phyloP scores from a whole-genome alignment of 768 basidiomycete species.

The Hypsizygus marmoreus region DNA sequence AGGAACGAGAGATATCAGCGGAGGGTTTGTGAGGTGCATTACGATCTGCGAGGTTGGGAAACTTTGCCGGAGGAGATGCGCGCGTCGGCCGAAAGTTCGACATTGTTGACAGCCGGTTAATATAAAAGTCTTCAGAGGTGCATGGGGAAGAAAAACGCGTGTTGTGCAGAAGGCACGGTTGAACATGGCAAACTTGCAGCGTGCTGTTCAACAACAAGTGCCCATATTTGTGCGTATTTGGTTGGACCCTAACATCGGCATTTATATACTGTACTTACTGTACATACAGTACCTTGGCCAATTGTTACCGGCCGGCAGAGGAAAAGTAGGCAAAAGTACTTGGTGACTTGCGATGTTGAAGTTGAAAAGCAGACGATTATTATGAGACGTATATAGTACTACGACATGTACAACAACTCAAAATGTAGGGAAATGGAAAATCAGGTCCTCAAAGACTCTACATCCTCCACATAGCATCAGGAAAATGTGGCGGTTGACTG shows the following conservation, averaged over 20 bases:
- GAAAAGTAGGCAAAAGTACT: too few relatives aligned
- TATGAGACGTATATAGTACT: too few relatives aligned
- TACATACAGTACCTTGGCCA: neutral
- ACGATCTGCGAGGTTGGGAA: constrained; percentile 22
- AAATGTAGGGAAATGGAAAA: too few relatives aligned
- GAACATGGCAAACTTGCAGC: too few relatives aligned
- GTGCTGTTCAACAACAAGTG: too few relatives aligned
- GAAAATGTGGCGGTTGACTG: constrained; percentile 7
- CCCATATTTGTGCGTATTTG: neutral
- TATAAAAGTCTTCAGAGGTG: neutral
- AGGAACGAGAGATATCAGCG: constrained; percentile 42
- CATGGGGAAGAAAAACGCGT: too few relatives aligned
- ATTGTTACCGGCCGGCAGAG: neutral
- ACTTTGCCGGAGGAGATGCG: constrained; percentile 47
- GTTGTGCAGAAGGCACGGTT: too few relatives aligned
- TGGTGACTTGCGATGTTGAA: too few relatives aligned
- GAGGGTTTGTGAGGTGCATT: constrained; percentile 16
- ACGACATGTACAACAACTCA: too few relatives aligned
- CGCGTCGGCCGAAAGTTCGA: constrained; percentile 47
- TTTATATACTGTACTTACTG: neutral
- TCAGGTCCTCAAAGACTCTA: too few relatives aligned
- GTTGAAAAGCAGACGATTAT: too few relatives aligned
- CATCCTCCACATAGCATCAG: constrained; percentile 16
- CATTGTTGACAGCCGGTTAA: constrained; percentile 30
- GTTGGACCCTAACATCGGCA: neutral